A percentile compares a stretch with the other conserved stretches of the same genome.
These are phyloP conservation scores for Conticribra guillardii DNA, from an alignment of 108 stramenopile genomes.

Conservation along the genomic window DNA sequence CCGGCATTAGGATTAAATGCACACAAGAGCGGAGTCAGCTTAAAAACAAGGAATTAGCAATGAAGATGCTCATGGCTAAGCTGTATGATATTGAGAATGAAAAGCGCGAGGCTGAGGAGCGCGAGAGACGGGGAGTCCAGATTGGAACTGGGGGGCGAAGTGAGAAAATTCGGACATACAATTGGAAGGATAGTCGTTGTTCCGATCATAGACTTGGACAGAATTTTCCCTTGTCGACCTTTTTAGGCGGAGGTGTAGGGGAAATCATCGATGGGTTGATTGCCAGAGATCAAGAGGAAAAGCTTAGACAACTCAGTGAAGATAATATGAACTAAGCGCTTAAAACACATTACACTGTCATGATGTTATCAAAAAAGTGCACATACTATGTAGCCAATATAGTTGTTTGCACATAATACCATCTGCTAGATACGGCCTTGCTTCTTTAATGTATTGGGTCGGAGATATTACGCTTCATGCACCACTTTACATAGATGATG, in stretches of 20 bases:
- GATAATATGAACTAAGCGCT: too few relatives aligned
- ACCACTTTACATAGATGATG: too few relatives aligned
- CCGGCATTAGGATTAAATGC: conserved; percentile 94
- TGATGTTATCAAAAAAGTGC: too few relatives aligned
- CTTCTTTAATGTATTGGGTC: too few relatives aligned
- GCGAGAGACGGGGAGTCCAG: conserved; percentile 79
- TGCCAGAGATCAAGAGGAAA: conserved; percentile 85
- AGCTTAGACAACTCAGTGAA: conserved; percentile 59
- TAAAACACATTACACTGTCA: too few relatives aligned
- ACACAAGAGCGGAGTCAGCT: conserved; percentile 97
- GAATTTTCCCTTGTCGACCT: conserved; percentile 77
- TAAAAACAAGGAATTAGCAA: conserved; percentile 94
- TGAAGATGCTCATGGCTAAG: conserved; percentile 91
- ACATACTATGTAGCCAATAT: too few relatives aligned
- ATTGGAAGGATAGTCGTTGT: conserved; percentile 96
- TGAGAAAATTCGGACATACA: conserved; percentile 98
- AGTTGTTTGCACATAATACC: too few relatives aligned
- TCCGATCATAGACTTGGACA: conserved; percentile 94
- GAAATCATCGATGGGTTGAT: conserved; percentile 80
- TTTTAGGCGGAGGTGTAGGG: conserved; percentile 81
- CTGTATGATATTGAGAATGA: conserved; percentile 88
- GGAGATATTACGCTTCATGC: too few relatives aligned
- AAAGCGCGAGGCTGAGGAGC: conserved; percentile 81
- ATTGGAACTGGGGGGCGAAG: conserved; percentile 94
- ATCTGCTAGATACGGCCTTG: too few relatives aligned